Conservation (phyloP, 2,329 filamentous ascomycete genomes). For the Diaporthe citriasiana region DNA sequence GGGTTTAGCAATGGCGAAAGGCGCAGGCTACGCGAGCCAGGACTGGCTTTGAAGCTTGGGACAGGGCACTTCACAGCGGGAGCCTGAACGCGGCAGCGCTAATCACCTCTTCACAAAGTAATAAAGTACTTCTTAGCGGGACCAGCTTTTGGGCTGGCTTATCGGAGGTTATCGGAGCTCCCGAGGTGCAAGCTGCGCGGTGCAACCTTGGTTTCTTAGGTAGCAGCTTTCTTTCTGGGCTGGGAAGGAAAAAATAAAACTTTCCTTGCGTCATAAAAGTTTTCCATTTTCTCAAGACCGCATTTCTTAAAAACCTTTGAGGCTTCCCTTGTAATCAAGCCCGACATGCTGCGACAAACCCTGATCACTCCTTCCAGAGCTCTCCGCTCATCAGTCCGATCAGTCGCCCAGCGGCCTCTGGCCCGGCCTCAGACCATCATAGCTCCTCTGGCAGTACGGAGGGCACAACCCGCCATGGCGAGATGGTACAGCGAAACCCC, state of each 20-base stretch:
- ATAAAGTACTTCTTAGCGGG: not conserved
- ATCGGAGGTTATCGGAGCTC: constrained; percentile 39
- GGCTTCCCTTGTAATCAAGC: constrained; percentile 2
- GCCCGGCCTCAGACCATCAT: constrained; percentile 56
- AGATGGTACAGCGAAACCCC: constrained; percentile 63
- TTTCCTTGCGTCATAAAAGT: constrained; percentile 44
- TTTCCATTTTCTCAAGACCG: constrained; percentile 16
- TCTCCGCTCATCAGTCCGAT: constrained; percentile 57
- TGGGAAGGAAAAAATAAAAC: constrained; percentile 31
- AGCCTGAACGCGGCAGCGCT: constrained; percentile 6
- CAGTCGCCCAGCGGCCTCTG: constrained; percentile 53
- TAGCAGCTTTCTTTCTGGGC: constrained; percentile 4
- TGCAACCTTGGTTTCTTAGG: constrained; percentile 23
- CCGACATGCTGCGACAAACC: constrained; percentile 62
- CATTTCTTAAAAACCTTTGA: constrained; percentile 27
- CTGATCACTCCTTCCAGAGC: constrained; percentile 60
- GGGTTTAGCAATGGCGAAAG: constrained; percentile 7
- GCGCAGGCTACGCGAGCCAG: not conserved
- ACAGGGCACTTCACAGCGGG: not conserved
- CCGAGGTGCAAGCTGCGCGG: constrained; percentile 20
- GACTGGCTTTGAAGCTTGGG: constrained; percentile 9
- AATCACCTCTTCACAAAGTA: not conserved
- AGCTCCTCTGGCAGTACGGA: constrained; percentile 50
- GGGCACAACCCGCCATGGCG: constrained; percentile 54
- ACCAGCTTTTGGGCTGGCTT: constrained; percentile 26